phyloP scores from a whole-genome alignment of 805 yeast genomes.

The Cyberlindnera americana region DNA sequence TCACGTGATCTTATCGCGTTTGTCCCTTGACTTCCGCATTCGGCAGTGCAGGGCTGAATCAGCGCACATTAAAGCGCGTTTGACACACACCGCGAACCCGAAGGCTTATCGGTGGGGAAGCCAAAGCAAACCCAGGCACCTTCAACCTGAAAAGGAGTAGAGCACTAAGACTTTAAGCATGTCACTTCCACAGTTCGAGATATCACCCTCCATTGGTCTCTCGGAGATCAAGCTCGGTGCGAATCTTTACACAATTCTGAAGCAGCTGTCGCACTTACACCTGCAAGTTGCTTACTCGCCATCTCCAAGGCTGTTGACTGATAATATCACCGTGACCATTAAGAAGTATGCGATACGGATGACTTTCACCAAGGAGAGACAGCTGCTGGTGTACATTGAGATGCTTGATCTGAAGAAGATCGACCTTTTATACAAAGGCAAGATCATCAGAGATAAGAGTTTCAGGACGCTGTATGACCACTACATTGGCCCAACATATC shows the following conservation, averaged over 20 bases:
- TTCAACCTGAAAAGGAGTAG: neutral
- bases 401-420: slow-evolving; percentile 8
- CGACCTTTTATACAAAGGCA: slow-evolving; percentile 16
- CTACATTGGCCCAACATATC: slow-evolving; percentile 60
- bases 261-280: slow-evolving; percentile 9
- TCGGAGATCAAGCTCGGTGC: slow-evolving; percentile 17
- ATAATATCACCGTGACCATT: slow-evolving; percentile 3
- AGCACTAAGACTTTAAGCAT: neutral
- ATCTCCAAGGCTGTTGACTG: neutral
- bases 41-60: neutral
- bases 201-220: slow-evolving; percentile 12
- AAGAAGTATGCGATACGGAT: slow-evolving; percentile 9
- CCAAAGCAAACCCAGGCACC: too few relatives aligned
- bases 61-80: too few relatives aligned
- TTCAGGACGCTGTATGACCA: slow-evolving; percentile 49
- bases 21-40: neutral
- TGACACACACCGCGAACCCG: too few relatives aligned
- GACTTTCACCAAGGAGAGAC: slow-evolving; percentile 8
- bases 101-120: too few relatives aligned
- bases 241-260: slow-evolving; percentile 9
- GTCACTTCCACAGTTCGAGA: slow-evolving; percentile 9
- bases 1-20: too few relatives aligned
- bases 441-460: slow-evolving; percentile 20
- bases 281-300: slow-evolving; percentile 1
- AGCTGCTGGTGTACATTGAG: slow-evolving; percentile 17